Evolutionary conservation across 1,284 basidiomycete species (phyloP).

Genomic region (Lentinula novae-zelandiae): DNA sequence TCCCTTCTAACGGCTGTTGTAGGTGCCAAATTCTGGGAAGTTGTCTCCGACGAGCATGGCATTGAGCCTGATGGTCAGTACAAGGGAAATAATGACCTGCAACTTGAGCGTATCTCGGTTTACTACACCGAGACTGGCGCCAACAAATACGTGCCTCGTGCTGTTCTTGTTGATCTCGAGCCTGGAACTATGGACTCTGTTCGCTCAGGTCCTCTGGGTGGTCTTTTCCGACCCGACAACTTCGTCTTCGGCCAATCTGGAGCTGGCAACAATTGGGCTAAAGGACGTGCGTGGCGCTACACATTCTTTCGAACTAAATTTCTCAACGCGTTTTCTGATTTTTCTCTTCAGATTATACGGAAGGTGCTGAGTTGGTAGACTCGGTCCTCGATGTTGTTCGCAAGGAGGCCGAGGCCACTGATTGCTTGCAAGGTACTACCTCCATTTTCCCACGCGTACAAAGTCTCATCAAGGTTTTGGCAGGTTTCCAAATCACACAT

Average conservation of each 20-base stretch:
- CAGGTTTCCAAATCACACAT: constrained; percentile 95
- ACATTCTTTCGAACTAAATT: constrained; percentile 3
- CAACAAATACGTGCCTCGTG: constrained; percentile 96
- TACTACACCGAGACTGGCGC: constrained; percentile 92
- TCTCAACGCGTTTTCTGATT: constrained; percentile 13
- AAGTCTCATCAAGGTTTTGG: background rate
- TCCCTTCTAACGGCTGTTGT: background rate
- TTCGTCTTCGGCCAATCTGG: constrained; percentile 89
- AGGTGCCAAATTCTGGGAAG: constrained; percentile 68
- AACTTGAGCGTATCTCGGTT: constrained; percentile 96
- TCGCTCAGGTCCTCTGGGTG: constrained; percentile 79
- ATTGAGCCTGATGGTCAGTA: constrained; percentile 91
- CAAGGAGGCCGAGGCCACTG: constrained; percentile 88
- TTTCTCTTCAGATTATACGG: constrained; percentile 72
- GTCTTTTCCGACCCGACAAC: constrained; percentile 94
- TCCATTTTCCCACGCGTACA: constrained; percentile 14
- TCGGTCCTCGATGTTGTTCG: constrained; percentile 87
- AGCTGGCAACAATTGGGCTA: constrained; percentile 96
- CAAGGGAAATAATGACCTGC: constrained; percentile 91
- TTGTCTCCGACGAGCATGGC: constrained; percentile 96
- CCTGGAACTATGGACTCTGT: constrained; percentile 97
- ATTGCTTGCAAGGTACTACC: constrained; percentile 81
- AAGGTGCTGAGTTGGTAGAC: constrained; percentile 96
- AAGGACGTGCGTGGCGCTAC: constrained; percentile 69
- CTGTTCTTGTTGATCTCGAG: constrained; percentile 92